Conservation (phyloP, 768 basidiomycete species). For the Pleurotus ostreatus region DNA sequence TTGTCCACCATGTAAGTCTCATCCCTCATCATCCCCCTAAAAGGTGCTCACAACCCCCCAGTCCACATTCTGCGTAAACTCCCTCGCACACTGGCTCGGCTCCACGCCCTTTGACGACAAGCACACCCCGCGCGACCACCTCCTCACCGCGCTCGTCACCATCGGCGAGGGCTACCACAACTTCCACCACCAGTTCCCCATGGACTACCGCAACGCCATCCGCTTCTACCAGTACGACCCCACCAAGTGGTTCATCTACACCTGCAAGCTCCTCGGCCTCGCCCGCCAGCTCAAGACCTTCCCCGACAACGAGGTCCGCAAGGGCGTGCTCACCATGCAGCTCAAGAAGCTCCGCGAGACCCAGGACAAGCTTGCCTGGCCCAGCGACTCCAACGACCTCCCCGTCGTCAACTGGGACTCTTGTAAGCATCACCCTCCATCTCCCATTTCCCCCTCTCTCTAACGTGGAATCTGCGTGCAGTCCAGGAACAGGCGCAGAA, state of each 20-base stretch:
- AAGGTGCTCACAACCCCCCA: constrained; percentile 18
- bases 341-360: constrained; percentile 79
- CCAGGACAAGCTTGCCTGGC: constrained; percentile 77
- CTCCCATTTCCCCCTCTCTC: no score
- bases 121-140: constrained; percentile 69
- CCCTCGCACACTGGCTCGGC: constrained; percentile 93
- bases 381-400: constrained; percentile 66
- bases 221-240: constrained; percentile 92
- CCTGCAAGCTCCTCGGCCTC: constrained; percentile 53
- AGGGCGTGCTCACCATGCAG: constrained; percentile 92
- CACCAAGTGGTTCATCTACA: constrained; percentile 87
- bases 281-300: constrained; percentile 68
- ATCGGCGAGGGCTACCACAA: constrained; percentile 98
- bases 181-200: constrained; percentile 95
- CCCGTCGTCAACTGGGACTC: constrained; percentile 84
- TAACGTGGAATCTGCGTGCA: no score
- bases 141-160: constrained; percentile 84
- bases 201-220: constrained; percentile 96
- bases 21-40: no score
- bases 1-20: constrained; percentile 6
- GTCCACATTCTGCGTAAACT: constrained; percentile 97
- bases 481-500: constrained; percentile 76
- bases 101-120: constrained; percentile 21
- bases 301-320: constrained; percentile 60
- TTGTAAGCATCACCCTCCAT: constrained; percentile 42